Evolutionary conservation across 208 protist genomes (phyloP).

Genomic region (Trypanosoma scelopori): DNA sequence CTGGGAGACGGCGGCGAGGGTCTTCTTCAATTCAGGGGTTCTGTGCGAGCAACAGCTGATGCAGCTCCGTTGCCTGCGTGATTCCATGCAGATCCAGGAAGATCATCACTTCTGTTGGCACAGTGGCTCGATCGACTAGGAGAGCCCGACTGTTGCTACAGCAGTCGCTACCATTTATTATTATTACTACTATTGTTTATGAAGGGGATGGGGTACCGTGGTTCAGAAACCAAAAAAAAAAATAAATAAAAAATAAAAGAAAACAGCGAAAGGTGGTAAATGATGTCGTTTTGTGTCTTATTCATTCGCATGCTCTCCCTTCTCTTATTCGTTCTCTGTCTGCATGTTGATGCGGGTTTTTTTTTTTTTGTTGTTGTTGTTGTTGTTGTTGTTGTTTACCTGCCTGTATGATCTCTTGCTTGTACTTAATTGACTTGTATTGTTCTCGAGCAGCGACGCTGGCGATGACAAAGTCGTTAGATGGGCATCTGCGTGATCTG

Average conservation of each 20-base stretch:
- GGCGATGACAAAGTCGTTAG: background rate
- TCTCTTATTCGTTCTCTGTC: conserved; percentile 1
- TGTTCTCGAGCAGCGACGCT: no score
- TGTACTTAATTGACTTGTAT: no score
- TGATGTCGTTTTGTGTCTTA: background rate
- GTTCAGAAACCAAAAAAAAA: no score
- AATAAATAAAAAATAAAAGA: conserved; percentile 7
- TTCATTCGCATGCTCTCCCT: background rate
- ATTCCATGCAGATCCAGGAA: conserved; percentile 39
- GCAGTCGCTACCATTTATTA: background rate
- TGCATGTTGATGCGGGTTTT: background rate
- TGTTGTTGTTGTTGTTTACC: no score
- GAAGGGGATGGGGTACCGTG: no score
- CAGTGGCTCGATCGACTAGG: conserved; percentile 56
- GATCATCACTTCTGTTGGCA: conserved; percentile 73
- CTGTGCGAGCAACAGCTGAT: conserved; percentile 45
- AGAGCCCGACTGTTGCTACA: background rate
- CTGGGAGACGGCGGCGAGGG: conserved; percentile 27
- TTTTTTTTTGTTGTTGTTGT: conserved; percentile 15
- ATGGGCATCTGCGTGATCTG: conserved; percentile 35
- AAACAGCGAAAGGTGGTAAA: background rate
- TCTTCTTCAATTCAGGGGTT: conserved; percentile 40
- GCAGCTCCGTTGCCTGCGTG: conserved; percentile 39
- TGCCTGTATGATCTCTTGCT: background rate
- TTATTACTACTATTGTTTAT: background rate